Evolutionary conservation across 1,284 basidiomycete genomes (phyloP).

Genomic region (Crepidotus sp.): DNA sequence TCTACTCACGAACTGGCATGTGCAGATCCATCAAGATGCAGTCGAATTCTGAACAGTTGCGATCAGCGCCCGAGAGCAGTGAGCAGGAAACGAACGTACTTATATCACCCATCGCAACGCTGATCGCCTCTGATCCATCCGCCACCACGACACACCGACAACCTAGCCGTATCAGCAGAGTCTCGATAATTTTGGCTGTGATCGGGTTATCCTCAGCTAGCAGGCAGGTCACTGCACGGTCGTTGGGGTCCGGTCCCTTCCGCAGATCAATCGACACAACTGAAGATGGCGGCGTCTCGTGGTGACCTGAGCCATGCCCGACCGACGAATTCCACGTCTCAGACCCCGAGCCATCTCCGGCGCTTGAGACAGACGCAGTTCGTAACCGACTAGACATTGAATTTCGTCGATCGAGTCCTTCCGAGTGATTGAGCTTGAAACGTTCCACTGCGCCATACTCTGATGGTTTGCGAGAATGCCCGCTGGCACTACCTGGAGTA

Average conservation of each 20-base stretch:
- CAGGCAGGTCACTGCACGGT: slow-evolving; percentile 81
- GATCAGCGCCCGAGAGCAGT: slow-evolving; percentile 18
- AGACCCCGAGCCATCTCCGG: slow-evolving; percentile 66
- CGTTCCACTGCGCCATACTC: slow-evolving; percentile 80
- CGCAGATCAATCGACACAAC: slow-evolving; percentile 70
- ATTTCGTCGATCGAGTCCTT: slow-evolving; percentile 64
- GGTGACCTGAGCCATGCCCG: slow-evolving; percentile 44
- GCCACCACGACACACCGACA: slow-evolving; percentile 91
- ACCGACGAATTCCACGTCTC: slow-evolving; percentile 62
- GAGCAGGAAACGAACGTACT: slow-evolving; percentile 45
- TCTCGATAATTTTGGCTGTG: slow-evolving; percentile 93
- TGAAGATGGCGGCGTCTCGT: slow-evolving; percentile 68
- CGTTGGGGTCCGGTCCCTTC: slow-evolving; percentile 60
- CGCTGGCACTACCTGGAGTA: slow-evolving; percentile 52
- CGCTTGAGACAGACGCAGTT: slow-evolving; percentile 77
- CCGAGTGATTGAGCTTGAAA: slow-evolving; percentile 74
- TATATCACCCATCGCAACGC: slow-evolving; percentile 94
- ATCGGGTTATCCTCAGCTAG: slow-evolving; percentile 98
- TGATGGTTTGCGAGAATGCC: slow-evolving; percentile 74
- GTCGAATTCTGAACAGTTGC: slow-evolving; percentile 58
- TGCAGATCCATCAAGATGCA: slow-evolving; percentile 86
- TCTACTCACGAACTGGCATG: slow-evolving; percentile 75
- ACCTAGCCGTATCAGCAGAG: slow-evolving; percentile 82
- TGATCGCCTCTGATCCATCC: slow-evolving; percentile 94
- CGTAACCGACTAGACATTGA: slow-evolving; percentile 84